A percentile compares a stretch with the other conserved stretches of the same genome.
Conservation (phyloP, 139 green algal genomes). For the Mychonastes homosphaera region DNA sequence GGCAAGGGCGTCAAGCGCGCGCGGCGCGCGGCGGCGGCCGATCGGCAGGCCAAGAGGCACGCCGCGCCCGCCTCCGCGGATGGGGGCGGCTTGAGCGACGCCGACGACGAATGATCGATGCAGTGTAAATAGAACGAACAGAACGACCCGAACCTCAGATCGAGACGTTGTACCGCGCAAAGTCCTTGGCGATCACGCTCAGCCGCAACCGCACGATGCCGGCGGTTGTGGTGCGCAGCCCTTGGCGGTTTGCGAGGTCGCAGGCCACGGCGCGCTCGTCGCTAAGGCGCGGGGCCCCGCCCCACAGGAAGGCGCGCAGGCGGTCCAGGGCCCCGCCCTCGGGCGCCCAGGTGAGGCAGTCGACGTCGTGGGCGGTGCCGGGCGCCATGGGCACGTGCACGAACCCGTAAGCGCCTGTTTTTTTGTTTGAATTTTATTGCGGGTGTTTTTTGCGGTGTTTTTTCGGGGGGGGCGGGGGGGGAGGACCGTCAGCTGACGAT, state of each 20-base stretch:
- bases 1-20: constrained; percentile 69
- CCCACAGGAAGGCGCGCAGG: constrained; percentile 51
- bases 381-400: constrained; percentile 58
- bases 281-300: constrained; percentile 50
- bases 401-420: constrained; percentile 63
- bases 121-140: neutral
- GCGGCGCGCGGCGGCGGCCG: constrained; percentile 36
- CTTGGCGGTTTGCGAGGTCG: neutral
- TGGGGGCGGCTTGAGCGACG: neutral
- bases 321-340: constrained; percentile 49
- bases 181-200: constrained; percentile 49
- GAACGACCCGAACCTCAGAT: too few relatives aligned
- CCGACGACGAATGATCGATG: neutral
- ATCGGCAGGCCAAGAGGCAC: constrained; percentile 17
- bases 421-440: neutral
- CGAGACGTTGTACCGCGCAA: constrained; percentile 41
- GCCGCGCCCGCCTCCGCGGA: too few relatives aligned
- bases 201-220: constrained; percentile 1
- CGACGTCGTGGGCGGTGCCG: constrained; percentile 51
- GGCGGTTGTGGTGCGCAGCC: neutral
- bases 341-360: constrained; percentile 58
- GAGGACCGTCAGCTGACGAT: neutral
- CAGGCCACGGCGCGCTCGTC: constrained; percentile 54
- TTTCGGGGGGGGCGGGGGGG: neutral
- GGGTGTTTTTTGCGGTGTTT: neutral